These are phyloP conservation scores for Sesbania bispinosa DNA, from an alignment of 306 rosid genomes.

Conservation along the genomic window DNA sequence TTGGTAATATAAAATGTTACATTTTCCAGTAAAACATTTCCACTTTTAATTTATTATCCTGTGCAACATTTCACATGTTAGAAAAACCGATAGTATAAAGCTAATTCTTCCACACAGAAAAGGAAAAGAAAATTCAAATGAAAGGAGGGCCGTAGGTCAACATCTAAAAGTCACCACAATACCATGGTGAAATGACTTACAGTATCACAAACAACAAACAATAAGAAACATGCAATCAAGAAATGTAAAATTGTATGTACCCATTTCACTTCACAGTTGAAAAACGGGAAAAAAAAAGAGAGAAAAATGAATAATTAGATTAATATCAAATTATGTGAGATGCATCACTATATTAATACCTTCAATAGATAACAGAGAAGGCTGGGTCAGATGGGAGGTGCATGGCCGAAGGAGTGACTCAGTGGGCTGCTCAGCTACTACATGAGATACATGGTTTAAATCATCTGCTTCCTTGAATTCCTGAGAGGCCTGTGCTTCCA, in stretches of 20 bases:
- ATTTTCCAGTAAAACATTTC: no score
- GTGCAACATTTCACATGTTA: no score
- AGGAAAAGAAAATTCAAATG: not conserved
- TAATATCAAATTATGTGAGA: not conserved
- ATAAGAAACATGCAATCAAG: slow-evolving; percentile 9
- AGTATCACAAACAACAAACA: slow-evolving; percentile 13
- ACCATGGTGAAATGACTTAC: not conserved
- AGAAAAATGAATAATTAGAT: not conserved
- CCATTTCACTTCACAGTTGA: not conserved
- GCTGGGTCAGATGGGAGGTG: slow-evolving; percentile 41
- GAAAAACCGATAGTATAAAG: no score
- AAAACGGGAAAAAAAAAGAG: not conserved
- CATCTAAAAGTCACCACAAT: not conserved
- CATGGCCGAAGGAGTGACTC: slow-evolving; percentile 59
- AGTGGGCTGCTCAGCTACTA: slow-evolving; percentile 34
- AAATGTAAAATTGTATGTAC: not conserved
- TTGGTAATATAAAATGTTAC: no score
- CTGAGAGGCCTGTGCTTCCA: slow-evolving; percentile 46
- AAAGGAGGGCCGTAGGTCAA: not conserved
- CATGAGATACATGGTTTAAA: slow-evolving; percentile 35
- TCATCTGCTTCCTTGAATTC: slow-evolving; percentile 39
- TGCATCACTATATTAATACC: slow-evolving; percentile 40
- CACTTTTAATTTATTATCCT: no score
- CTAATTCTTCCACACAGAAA: not conserved
- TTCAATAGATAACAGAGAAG: slow-evolving; percentile 37